Evolutionary conservation across 1,139 yeast genomes (phyloP).

Genomic region (Kurtzmaniella natalensis): DNA sequence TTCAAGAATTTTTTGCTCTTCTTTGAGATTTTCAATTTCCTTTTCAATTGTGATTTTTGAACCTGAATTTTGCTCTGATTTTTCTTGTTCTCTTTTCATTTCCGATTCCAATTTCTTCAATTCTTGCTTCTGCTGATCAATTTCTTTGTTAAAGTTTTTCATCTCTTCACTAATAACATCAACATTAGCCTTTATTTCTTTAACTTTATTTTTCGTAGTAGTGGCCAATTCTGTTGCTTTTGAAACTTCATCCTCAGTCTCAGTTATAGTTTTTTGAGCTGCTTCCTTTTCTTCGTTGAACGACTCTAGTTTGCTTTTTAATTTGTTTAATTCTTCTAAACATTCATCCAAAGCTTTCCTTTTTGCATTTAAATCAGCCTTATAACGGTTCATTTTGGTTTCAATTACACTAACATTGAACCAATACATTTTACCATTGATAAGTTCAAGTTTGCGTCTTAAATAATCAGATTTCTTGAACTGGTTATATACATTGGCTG

Average conservation of each 20-base stretch:
- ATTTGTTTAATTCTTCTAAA: constrained; percentile 14
- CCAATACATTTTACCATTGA: constrained; percentile 68
- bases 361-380: constrained; percentile 6
- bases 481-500: constrained; percentile 32
- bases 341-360: constrained; percentile 10
- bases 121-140: constrained; percentile 21
- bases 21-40: constrained; percentile 12
- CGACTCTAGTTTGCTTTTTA: constrained; percentile 16
- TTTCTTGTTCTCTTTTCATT: constrained; percentile 26
- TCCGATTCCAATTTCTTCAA: constrained; percentile 18
- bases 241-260: constrained; percentile 7
- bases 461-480: constrained; percentile 40
- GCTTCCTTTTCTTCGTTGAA: constrained; percentile 12
- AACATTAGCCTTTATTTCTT: constrained; percentile 8
- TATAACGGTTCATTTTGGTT: constrained; percentile 19
- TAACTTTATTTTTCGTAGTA: constrained; percentile 10
- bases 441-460: constrained; percentile 36
- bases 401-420: constrained; percentile 43
- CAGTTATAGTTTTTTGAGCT: constrained; percentile 19
- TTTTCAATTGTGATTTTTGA: constrained; percentile 24
- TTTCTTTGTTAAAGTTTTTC: constrained; percentile 21
- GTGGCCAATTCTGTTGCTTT: constrained; percentile 6
- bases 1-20: constrained; percentile 7
- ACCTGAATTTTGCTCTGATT: constrained; percentile 38
- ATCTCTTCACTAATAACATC: constrained; percentile 13